Percentiles rank a stretch among this genome's conserved stretches.
These are phyloP conservation scores for Phialophora verrucosa DNA, from an alignment of 2,329 filamentous ascomycete genomes.

Conservation along the genomic window DNA sequence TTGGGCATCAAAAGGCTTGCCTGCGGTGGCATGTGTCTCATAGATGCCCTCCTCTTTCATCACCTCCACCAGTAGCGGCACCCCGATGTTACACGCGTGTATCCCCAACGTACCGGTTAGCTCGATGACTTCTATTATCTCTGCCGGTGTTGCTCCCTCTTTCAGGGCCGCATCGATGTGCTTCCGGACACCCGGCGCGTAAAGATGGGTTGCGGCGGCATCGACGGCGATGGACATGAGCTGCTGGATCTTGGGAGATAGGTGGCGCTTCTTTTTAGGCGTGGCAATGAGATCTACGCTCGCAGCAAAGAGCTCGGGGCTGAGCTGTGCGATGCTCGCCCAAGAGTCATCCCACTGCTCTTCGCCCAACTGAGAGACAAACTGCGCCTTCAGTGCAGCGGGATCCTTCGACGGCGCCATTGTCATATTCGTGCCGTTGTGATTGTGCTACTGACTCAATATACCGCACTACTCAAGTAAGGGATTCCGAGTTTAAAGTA, in stretches of 20 bases:
- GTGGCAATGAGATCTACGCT: constrained; percentile 31
- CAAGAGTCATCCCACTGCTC: constrained; percentile 31
- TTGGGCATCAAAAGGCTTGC: constrained; percentile 46
- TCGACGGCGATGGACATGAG: constrained; percentile 47
- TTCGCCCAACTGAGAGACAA: constrained; percentile 22
- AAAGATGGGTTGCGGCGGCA: constrained; percentile 53
- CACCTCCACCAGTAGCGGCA: constrained; percentile 55
- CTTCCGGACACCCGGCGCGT: constrained; percentile 50
- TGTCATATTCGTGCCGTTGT: neutral
- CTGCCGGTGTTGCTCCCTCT: constrained; percentile 49
- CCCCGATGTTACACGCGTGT: constrained; percentile 55
- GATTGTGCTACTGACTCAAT: neutral
- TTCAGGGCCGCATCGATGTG: constrained; percentile 49
- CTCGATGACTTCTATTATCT: constrained; percentile 56
- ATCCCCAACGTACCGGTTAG: constrained; percentile 54
- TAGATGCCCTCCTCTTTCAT: constrained; percentile 48
- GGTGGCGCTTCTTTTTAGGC: constrained; percentile 28
- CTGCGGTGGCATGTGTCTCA: constrained; percentile 34
- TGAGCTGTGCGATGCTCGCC: constrained; percentile 32
- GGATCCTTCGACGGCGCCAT: constrained; percentile 25
- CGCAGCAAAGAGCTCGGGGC: constrained; percentile 27
- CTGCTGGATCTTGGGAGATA: constrained; percentile 33
- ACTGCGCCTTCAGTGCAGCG: constrained; percentile 21
- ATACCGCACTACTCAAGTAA: neutral
- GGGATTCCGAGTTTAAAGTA: neutral